Evolutionary conservation across 2,329 filamentous ascomycete genomes (phyloP).

Genomic region (Xylariales sp.): DNA sequence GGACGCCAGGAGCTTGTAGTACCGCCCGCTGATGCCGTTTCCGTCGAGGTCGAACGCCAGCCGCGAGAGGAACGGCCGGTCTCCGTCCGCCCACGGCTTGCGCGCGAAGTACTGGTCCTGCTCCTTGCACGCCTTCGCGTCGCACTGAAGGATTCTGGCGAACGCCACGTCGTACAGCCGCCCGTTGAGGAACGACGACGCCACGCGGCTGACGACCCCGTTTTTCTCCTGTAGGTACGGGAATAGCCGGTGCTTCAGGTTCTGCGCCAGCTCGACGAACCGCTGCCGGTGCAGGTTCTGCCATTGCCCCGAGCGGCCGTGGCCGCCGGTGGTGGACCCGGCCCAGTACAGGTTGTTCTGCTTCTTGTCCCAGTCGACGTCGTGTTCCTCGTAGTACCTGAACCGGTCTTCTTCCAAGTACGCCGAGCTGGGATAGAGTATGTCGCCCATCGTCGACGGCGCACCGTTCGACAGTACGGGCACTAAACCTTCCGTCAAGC

Average conservation of each 20-base stretch:
- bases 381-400: slow-evolving; percentile 54
- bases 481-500: slow-evolving; percentile 53
- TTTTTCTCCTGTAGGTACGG: slow-evolving; percentile 49
- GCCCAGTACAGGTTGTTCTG: slow-evolving; percentile 66
- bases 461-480: slow-evolving; percentile 61
- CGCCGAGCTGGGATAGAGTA: slow-evolving; percentile 63
- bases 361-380: slow-evolving; percentile 63
- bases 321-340: slow-evolving; percentile 65
- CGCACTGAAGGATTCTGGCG: slow-evolving; percentile 60
- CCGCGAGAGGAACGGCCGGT: slow-evolving; percentile 53
- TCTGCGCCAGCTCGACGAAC: slow-evolving; percentile 54
- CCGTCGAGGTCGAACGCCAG: slow-evolving; percentile 66
- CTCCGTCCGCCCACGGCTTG: slow-evolving; percentile 50
- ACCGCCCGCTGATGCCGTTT: slow-evolving; percentile 66
- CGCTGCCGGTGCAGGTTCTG: slow-evolving; percentile 60
- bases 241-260: slow-evolving; percentile 44
- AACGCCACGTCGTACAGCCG: slow-evolving; percentile 59
- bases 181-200: slow-evolving; percentile 52
- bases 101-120: slow-evolving; percentile 50
- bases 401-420: slow-evolving; percentile 59
- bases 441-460: slow-evolving; percentile 61
- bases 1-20: slow-evolving; percentile 62
- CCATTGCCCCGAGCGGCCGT: slow-evolving; percentile 53
- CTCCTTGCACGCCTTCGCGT: slow-evolving; percentile 51
- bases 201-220: slow-evolving; percentile 36